These are phyloP conservation scores for Solanum dulcamara DNA, from an alignment of 257 asterid species.

Conservation along the genomic window DNA sequence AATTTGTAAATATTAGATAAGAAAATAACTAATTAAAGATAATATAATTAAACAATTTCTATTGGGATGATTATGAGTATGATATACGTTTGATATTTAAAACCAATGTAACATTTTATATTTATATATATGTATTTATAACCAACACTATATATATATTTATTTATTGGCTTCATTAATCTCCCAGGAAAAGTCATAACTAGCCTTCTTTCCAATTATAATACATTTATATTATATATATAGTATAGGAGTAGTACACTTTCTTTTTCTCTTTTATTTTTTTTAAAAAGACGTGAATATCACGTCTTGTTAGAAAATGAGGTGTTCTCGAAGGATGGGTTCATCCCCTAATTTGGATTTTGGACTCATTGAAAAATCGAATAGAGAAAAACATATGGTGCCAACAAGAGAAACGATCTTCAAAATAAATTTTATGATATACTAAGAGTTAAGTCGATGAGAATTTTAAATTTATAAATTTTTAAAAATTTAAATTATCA, in stretches of 20 bases:
- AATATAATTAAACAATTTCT: neutral
- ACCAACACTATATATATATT: no score
- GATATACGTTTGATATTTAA: no score
- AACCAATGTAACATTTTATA: no score
- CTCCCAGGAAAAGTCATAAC: neutral
- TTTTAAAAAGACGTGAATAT: neutral
- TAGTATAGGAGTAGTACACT: neutral
- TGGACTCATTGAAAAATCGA: neutral
- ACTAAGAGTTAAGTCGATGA: neutral
- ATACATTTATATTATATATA: neutral
- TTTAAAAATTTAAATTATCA: neutral
- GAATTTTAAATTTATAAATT: neutral
- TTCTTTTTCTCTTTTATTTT: neutral
- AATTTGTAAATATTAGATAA: neutral
- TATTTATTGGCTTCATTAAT: neutral
- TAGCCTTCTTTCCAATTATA: neutral
- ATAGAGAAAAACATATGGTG: neutral
- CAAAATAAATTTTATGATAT: neutral
- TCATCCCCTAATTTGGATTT: neutral
- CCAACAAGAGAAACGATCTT: neutral
- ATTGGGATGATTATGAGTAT: no score
- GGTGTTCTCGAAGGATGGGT: neutral
- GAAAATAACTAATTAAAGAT: neutral
- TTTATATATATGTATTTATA: no score
- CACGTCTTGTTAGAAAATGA: neutral